Evolutionary conservation across 140 eudicot genomes (phyloP).

Genomic region (Senecio squalidus): DNA sequence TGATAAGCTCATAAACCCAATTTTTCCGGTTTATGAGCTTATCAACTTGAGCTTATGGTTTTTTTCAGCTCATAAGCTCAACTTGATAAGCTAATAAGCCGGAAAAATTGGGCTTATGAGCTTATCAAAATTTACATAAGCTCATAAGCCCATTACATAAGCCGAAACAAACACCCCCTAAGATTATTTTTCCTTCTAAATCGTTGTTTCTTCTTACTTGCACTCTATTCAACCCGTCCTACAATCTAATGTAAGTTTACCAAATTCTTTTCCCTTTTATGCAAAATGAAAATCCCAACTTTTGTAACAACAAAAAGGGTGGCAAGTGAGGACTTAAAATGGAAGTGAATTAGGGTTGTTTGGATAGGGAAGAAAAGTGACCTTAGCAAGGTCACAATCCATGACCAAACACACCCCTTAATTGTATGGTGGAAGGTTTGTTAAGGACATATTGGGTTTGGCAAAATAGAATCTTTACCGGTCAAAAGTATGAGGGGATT

Average conservation of each 20-base stretch:
- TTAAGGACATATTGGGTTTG: constrained; percentile 28
- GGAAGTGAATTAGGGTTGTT: constrained; percentile 27
- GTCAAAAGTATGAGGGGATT: constrained; percentile 16
- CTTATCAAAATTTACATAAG: too few species aligned
- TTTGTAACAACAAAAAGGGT: constrained; percentile 30
- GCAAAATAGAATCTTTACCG: constrained; percentile 24
- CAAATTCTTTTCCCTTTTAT: constrained; percentile 23
- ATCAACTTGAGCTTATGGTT: too few species aligned
- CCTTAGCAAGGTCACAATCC: constrained; percentile 31
- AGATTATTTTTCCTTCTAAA: neutral
- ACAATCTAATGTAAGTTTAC: constrained; percentile 11
- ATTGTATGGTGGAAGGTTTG: constrained; percentile 26
- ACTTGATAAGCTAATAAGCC: too few species aligned
- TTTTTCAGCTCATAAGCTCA: too few species aligned
- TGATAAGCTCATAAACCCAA: too few species aligned
- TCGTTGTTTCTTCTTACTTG: neutral
- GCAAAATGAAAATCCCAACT: constrained; percentile 17
- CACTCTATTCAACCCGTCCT: neutral
- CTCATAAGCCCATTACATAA: too few species aligned
- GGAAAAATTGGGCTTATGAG: too few species aligned
- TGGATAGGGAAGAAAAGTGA: constrained; percentile 22
- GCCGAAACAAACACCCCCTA: too few species aligned
- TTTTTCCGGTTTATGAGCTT: too few species aligned
- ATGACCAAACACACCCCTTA: constrained; percentile 27
- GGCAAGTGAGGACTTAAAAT: constrained; percentile 30